Conservation (phyloP, 495 filamentous ascomycete species). For the Podospora pseudocomata region DNA sequence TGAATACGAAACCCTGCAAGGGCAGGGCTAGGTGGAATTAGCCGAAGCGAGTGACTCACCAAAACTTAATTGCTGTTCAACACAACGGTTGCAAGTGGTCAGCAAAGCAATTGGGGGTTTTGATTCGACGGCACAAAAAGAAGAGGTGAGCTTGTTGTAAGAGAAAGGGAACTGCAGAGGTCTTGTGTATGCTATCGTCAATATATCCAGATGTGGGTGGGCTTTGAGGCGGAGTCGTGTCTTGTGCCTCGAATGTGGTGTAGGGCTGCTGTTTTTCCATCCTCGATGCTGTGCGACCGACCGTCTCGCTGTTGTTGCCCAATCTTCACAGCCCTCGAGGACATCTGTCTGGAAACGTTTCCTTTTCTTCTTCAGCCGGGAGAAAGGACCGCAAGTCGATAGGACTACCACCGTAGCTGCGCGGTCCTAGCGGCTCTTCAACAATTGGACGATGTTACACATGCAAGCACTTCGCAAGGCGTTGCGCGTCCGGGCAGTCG, state of each 20-base stretch:
- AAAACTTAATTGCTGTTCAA: slow-evolving; percentile 29
- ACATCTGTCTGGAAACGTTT: background rate
- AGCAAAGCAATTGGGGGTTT: slow-evolving; percentile 26
- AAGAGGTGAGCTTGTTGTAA: background rate
- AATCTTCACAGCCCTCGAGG: background rate
- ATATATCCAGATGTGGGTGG: background rate
- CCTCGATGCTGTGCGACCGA: background rate
- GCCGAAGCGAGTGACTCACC: slow-evolving; percentile 27
- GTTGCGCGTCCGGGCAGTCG: slow-evolving; percentile 20
- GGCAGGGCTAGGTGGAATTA: background rate
- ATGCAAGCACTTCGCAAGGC: slow-evolving; percentile 14
- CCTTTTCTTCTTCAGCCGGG: slow-evolving; percentile 1
- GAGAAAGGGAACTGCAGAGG: background rate
- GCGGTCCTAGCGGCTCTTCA: background rate
- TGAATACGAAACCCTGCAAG: background rate
- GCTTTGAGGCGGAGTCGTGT: background rate
- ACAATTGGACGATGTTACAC: slow-evolving; percentile 8
- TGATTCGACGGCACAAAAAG: slow-evolving; percentile 24
- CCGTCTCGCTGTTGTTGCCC: background rate
- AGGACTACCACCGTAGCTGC: background rate
- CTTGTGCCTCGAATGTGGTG: slow-evolving; percentile 1
- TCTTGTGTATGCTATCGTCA: background rate
- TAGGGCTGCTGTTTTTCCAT: background rate
- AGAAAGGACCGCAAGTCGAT: slow-evolving; percentile 1
- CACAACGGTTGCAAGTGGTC: background rate